Evolutionary conservation across 2,329 filamentous ascomycete species (phyloP), one percentile per base, ranked within the genome.

Genomic region (Ophiocordyceps camponoti-floridani): DNA sequence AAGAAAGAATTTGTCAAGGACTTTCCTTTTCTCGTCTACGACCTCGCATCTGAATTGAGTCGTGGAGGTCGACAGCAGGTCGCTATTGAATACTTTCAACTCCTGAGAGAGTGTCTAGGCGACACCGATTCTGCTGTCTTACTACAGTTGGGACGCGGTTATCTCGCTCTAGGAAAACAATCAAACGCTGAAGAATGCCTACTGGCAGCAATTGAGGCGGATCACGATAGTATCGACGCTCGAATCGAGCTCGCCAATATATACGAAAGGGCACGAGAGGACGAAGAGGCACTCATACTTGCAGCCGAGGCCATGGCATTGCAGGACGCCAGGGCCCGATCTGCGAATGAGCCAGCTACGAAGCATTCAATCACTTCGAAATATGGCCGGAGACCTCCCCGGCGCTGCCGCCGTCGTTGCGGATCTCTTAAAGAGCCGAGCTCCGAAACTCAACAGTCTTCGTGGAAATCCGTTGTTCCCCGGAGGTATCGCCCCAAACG

Each of bases 231-330:
- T 47, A 77, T 89, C 42, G 80, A 87, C 49, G 84, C 85, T 37
- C 79, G 85, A 37, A 77, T 84, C 28, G 77, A 85, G 53, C 68
- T 95, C 10, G 85, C 85, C 12, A 87, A 83, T 53, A 76, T 95
- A 59, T 94, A 93, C 55, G 85, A 93, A 57, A 77, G 72, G 49
- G 73, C 73, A 41, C 79, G 79, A 49, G 76, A 81, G 62, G 77
- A 74, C 19, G 82, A 87, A 53, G 77, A 85, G 54, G 87, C 87
- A 1, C 75, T 87, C 47, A 78, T 82, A 47, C 74, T 87, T 43
- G 77, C 84, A 43, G 82, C 81, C 31, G 82, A 93, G 57, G 79
- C 84, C 9, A 73, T 89, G 52, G 69, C 75, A 30, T 64, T 87
- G 19, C 73, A 73, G 49, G 70, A 72, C 46, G 63, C 60, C 11